Evolutionary conservation across 2,329 filamentous ascomycete species (phyloP).

Genomic region (Aplosporella prunicola): DNA sequence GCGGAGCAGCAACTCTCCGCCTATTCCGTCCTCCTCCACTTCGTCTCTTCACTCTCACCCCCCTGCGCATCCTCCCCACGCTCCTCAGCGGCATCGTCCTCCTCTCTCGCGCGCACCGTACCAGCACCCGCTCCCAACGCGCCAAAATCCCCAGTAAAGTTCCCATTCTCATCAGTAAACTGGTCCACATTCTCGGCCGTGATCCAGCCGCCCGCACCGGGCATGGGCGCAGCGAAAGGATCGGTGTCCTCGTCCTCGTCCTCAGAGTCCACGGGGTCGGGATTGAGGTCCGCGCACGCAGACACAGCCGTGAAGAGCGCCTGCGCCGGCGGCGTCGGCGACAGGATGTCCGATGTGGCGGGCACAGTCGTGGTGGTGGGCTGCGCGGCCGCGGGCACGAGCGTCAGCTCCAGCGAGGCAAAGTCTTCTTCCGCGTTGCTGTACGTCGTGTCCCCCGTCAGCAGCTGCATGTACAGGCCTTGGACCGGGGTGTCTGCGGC

Average conservation of each 20-base stretch:
- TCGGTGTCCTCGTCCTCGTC: slow-evolving; percentile 42
- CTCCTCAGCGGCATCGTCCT: not conserved
- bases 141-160: slow-evolving; percentile 25
- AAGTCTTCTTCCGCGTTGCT: slow-evolving; percentile 52
- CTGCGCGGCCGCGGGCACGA: slow-evolving; percentile 45
- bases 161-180: slow-evolving; percentile 41
- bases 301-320: slow-evolving; percentile 62
- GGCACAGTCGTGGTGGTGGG: slow-evolving; percentile 16
- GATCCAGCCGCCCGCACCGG: slow-evolving; percentile 73
- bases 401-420: slow-evolving; percentile 56
- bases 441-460: slow-evolving; percentile 44
- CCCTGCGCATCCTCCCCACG: slow-evolving; percentile 17
- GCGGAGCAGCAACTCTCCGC: too few relatives aligned
- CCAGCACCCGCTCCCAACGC: slow-evolving; percentile 29
- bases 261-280: slow-evolving; percentile 51
- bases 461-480: slow-evolving; percentile 28
- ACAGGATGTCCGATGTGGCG: slow-evolving; percentile 17
- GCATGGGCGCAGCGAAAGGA: slow-evolving; percentile 42
- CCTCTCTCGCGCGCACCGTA: slow-evolving; percentile 24
- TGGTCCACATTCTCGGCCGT: slow-evolving; percentile 85
- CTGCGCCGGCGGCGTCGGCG: slow-evolving; percentile 20
- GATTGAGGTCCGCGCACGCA: slow-evolving; percentile 65
- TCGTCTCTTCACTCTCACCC: slow-evolving; percentile 18
- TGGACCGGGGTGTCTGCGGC: too few relatives aligned
- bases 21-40: slow-evolving; percentile 28